A percentile compares a stretch with the other conserved stretches of the same genome.
Conservation (phyloP, 106 monocot species). For the Triglochin maritima region DNA sequence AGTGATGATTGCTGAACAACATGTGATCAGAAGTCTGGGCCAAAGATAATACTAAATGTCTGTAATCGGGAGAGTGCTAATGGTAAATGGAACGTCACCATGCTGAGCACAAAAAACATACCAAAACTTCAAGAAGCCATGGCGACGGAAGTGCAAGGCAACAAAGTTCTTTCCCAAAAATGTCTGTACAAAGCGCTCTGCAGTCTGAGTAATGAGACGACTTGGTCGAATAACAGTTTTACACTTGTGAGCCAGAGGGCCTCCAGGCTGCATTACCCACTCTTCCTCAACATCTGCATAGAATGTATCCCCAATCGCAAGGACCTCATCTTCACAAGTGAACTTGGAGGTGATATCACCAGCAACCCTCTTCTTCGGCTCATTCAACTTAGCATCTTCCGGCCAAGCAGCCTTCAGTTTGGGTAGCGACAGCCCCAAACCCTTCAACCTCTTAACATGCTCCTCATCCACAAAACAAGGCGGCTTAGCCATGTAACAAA, state of each 20-base stretch:
- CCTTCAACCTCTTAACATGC: conserved; percentile 69
- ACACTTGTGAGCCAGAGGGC: conserved; percentile 81
- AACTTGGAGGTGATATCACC: conserved; percentile 60
- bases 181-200: conserved; percentile 91
- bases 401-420: conserved; percentile 80
- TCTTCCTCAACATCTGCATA: conserved; percentile 95
- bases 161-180: conserved; percentile 86
- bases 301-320: conserved; percentile 91
- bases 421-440: conserved; percentile 47
- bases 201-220: conserved; percentile 58
- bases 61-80: background rate
- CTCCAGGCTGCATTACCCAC: conserved; percentile 89
- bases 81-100: background rate
- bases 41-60: background rate
- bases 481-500: conserved; percentile 70
- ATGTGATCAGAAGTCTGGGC: too few relatives aligned
- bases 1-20: too few relatives aligned
- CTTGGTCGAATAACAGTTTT: conserved; percentile 68
- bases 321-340: conserved; percentile 64
- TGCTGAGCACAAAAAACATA: conserved; percentile 16
- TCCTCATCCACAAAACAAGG: conserved; percentile 88
- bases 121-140: conserved; percentile 98
- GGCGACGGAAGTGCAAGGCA: conserved; percentile 89
- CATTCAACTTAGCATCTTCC: conserved; percentile 58
- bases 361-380: conserved; percentile 56